Base-by-base conservation (phyloP, 768 basidiomycete species). In the Lactifluus hygrophoroides region DNA sequence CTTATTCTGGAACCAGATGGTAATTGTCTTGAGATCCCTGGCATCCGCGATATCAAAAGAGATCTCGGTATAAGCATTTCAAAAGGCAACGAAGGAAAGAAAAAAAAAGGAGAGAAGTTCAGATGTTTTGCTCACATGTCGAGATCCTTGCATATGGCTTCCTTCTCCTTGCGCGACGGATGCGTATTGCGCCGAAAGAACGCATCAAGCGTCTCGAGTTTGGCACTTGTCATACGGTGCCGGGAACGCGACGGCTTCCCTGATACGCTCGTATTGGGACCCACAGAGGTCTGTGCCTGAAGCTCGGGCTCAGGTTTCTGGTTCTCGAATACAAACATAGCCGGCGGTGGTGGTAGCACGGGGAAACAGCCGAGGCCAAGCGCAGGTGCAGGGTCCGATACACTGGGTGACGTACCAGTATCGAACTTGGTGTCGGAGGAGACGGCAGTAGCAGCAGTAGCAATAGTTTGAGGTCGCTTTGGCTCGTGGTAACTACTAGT, bases 1-100 rank as follows among this genome's bases (percentile, higher is more conserved):
- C 70, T 83, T 87, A 69, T 90, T 90, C 71, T 90, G 87, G 69
- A 88, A 88, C 87, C 87, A 90, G 40, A 88, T 84, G n/a, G 85
- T 77, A 60, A 78, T 62, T 11, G 76, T 72, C 68, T 77, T 78
- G 66, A 75, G 66, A 37, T 76, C 73, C 69, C 77, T 78, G n/a
- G 14, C 45, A 28, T 13, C 28, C 49, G n/a, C 42, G n/a, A 14
- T 9, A 40, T 38, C 16, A 47, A n/a, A n/a, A 28, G 35, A 51
- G 45, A 13, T 7, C 23, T 16, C 16, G 19, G 3, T 27, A 30
- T 21, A 13, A 30, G 43, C 19, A 25, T n/a, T n/a, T 28, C 23
- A 30, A 9, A 13, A 27, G 52, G 16, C 5, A 19, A 25, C 10
- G 10, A 17, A 9, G 17, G n/a, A 17, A 40, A 55, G 9, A 47